These are phyloP conservation scores for Fusarium sp. DNA, from an alignment of 2,329 filamentous ascomycete species.

Conservation along the genomic window DNA sequence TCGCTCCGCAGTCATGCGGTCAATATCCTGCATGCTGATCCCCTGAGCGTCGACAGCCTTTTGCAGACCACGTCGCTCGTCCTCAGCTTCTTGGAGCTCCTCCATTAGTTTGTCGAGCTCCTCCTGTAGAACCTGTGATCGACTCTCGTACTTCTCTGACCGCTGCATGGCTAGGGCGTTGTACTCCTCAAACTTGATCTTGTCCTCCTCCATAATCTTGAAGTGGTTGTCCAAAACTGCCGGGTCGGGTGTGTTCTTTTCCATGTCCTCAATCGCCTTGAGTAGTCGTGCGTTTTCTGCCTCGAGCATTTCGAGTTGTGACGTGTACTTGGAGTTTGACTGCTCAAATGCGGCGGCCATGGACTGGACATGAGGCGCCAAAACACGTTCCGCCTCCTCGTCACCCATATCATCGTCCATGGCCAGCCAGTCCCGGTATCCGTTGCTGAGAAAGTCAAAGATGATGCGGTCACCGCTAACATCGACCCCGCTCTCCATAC, in stretches of 20 bases:
- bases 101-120: conserved; percentile 83
- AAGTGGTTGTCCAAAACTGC: conserved; percentile 88
- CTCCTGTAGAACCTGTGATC: conserved; percentile 84
- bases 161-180: conserved; percentile 86
- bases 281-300: conserved; percentile 84
- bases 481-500: conserved; percentile 87
- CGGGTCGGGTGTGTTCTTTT: conserved; percentile 87
- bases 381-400: conserved; percentile 81
- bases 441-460: conserved; percentile 89
- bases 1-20: conserved; percentile 96
- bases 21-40: conserved; percentile 97
- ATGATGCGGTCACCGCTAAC: conserved; percentile 92
- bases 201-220: conserved; percentile 94
- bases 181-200: conserved; percentile 94
- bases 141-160: conserved; percentile 87
- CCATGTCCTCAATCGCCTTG: conserved; percentile 89
- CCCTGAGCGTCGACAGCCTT: conserved; percentile 91
- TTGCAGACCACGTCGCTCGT: conserved; percentile 83
- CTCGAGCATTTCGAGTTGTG: conserved; percentile 87
- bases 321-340: conserved; percentile 85
- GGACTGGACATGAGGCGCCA: conserved; percentile 84
- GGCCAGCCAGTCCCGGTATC: conserved; percentile 93
- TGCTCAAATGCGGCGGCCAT: conserved; percentile 92
- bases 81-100: conserved; percentile 83
- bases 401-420: conserved; percentile 91